Evolutionary conservation across 768 basidiomycete genomes (phyloP).

Genomic region (Clathrus columnatus): DNA sequence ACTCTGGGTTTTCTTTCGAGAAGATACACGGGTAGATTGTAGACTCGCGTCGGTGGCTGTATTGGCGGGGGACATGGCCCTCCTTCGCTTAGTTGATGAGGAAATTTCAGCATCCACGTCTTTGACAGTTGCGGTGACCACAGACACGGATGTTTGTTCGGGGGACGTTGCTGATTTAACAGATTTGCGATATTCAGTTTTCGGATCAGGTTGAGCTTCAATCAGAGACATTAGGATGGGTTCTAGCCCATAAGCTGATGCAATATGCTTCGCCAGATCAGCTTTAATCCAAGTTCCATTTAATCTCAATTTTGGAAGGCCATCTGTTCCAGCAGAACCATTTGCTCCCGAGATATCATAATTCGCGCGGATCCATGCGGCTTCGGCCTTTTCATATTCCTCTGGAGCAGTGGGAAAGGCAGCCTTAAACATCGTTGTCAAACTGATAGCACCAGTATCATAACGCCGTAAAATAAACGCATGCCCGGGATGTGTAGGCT

Average conservation of each 20-base stretch:
- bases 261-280: constrained; percentile 56
- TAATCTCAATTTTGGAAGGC: constrained; percentile 52
- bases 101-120: constrained; percentile 34
- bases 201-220: constrained; percentile 69
- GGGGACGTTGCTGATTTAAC: constrained; percentile 24
- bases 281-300: constrained; percentile 84
- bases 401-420: constrained; percentile 81
- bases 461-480: constrained; percentile 92
- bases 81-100: constrained; percentile 52
- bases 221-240: constrained; percentile 58
- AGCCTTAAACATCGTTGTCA: constrained; percentile 95
- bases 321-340: constrained; percentile 44
- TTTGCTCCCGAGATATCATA: constrained; percentile 76
- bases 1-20: constrained; percentile 13
- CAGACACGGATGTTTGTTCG: constrained; percentile 22
- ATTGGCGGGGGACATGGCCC: constrained; percentile 35
- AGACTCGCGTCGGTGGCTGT: constrained; percentile 21
- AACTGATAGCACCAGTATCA: constrained; percentile 85
- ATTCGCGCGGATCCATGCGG: constrained; percentile 73
- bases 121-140: constrained; percentile 18
- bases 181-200: constrained; percentile 69
- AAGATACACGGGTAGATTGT: constrained; percentile 20
- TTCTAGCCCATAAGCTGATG: constrained; percentile 54
- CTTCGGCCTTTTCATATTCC: constrained; percentile 67
- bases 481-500: constrained; percentile 33